Conservation (phyloP, 352 stramenopile genomes). For the Phytophthora brassicae region DNA sequence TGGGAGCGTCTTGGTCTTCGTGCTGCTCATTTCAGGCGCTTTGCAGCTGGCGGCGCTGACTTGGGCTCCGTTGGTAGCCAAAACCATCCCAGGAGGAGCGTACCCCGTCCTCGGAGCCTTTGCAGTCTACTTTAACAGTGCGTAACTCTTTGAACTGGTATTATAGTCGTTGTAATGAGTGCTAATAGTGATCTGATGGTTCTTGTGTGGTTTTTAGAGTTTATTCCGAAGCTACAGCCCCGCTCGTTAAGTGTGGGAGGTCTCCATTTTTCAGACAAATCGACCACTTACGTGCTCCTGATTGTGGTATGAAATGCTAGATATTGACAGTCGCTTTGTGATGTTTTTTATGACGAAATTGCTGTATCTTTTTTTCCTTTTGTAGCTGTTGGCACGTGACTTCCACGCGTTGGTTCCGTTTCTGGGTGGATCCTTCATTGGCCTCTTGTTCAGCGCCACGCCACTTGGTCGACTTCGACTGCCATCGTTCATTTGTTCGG, state of each 20-base stretch:
- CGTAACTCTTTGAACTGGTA: constrained; percentile 11
- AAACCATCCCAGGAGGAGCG: constrained; percentile 53
- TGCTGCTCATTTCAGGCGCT: constrained; percentile 49
- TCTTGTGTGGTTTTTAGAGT: constrained; percentile 41
- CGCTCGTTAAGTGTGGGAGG: constrained; percentile 60
- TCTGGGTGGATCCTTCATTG: constrained; percentile 56
- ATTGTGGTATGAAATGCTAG: constrained; percentile 66
- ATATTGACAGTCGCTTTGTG: too few species aligned
- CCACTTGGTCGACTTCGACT: constrained; percentile 71
- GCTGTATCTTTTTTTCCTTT: constrained; percentile 1
- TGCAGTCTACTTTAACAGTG: constrained; percentile 79
- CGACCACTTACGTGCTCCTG: constrained; percentile 70
- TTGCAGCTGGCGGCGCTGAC: constrained; percentile 52
- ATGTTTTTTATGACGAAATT: too few species aligned
- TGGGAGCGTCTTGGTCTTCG: constrained; percentile 70
- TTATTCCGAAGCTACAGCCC: constrained; percentile 74
- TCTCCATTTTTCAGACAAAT: constrained; percentile 85
- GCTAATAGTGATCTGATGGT: neutral
- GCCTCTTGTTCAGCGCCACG: constrained; percentile 69
- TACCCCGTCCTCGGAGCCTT: constrained; percentile 79
- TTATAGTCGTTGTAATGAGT: constrained; percentile 2
- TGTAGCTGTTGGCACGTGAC: constrained; percentile 68
- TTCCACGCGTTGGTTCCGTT: constrained; percentile 60
- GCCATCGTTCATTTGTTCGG: constrained; percentile 65
- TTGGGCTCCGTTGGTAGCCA: constrained; percentile 41